Conservation (phyloP, 148 eudicot genomes). For the Polygonum maritimum region DNA sequence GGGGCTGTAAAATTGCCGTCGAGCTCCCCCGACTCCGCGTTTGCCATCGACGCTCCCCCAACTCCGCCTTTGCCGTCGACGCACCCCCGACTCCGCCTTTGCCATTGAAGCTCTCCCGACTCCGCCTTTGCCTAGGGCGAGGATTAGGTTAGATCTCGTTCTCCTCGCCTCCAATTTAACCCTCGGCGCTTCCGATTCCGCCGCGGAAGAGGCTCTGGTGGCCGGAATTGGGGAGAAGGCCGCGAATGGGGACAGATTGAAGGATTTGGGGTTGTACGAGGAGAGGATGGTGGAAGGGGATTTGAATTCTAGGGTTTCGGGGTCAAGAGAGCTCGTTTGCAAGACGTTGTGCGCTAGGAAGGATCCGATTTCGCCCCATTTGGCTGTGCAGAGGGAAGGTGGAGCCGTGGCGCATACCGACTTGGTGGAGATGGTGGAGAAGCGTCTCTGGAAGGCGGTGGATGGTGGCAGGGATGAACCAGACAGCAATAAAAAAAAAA, state of each 20-base stretch:
- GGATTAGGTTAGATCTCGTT: too few species aligned
- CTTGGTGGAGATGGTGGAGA: conserved; percentile 45
- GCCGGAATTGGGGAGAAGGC: neutral
- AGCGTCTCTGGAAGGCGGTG: conserved; percentile 29
- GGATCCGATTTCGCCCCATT: conserved; percentile 86
- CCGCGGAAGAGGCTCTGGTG: conserved; percentile 18
- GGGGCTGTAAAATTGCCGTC: too few species aligned
- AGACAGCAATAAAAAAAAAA: too few species aligned
- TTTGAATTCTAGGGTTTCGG: conserved; percentile 9
- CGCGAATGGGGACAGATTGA: conserved; percentile 14
- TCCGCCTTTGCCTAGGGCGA: conserved; percentile 41
- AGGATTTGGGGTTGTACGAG: conserved; percentile 39
- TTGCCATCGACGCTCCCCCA: too few species aligned
- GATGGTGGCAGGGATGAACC: conserved; percentile 17
- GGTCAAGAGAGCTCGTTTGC: conserved; percentile 35
- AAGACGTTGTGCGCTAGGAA: conserved; percentile 79
- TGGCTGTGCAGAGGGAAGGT: conserved; percentile 66
- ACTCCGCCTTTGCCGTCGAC: too few species aligned
- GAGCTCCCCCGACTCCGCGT: too few species aligned
- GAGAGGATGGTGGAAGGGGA: conserved; percentile 42
- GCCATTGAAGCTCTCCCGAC: too few species aligned
- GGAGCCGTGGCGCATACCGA: conserved; percentile 42
- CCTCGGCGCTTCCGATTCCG: conserved; percentile 28
- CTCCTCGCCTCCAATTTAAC: conserved; percentile 45
- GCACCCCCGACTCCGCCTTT: too few species aligned